These are phyloP conservation scores for Sordariomycetes sp. DNA, from an alignment of 2,329 filamentous ascomycete genomes.

Conservation along the genomic window DNA sequence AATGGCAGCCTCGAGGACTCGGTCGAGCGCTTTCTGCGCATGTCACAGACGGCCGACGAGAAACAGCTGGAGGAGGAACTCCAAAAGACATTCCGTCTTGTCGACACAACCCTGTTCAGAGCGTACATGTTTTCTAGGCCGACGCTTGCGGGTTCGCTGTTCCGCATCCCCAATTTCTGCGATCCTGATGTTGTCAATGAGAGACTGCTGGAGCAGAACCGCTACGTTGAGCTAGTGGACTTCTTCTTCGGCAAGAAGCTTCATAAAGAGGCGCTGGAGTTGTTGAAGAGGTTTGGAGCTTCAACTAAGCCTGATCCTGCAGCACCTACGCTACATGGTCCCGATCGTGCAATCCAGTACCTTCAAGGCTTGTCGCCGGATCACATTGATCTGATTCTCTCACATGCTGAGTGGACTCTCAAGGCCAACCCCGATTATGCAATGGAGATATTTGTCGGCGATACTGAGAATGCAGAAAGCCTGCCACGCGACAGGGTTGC, in stretches of 20 bases:
- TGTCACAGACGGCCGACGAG: constrained; percentile 35
- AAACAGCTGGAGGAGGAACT: constrained; percentile 63
- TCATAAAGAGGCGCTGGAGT: constrained; percentile 75
- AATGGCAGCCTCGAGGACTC: constrained; percentile 36
- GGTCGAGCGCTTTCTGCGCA: constrained; percentile 47
- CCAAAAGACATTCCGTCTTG: constrained; percentile 67
- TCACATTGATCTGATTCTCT: constrained; percentile 81
- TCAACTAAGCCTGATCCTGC: constrained; percentile 39
- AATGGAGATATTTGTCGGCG: constrained; percentile 89
- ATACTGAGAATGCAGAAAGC: constrained; percentile 90
- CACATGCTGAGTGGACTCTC: constrained; percentile 86
- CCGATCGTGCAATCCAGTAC: constrained; percentile 77
- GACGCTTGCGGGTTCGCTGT: constrained; percentile 75
- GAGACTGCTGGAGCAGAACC: constrained; percentile 76
- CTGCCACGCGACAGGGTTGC: constrained; percentile 71
- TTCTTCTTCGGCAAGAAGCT: constrained; percentile 94
- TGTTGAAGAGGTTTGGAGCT: constrained; percentile 73
- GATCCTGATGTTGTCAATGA: constrained; percentile 93
- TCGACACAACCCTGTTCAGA: constrained; percentile 90
- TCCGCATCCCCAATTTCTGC: constrained; percentile 94
- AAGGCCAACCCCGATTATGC: constrained; percentile 61
- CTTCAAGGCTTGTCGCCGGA: constrained; percentile 82
- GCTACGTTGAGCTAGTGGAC: constrained; percentile 92
- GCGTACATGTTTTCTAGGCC: constrained; percentile 91
- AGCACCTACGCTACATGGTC: constrained; percentile 59